These are phyloP conservation scores for Novakomyces olei DNA, from an alignment of 805 yeast genomes.

Conservation along the genomic window DNA sequence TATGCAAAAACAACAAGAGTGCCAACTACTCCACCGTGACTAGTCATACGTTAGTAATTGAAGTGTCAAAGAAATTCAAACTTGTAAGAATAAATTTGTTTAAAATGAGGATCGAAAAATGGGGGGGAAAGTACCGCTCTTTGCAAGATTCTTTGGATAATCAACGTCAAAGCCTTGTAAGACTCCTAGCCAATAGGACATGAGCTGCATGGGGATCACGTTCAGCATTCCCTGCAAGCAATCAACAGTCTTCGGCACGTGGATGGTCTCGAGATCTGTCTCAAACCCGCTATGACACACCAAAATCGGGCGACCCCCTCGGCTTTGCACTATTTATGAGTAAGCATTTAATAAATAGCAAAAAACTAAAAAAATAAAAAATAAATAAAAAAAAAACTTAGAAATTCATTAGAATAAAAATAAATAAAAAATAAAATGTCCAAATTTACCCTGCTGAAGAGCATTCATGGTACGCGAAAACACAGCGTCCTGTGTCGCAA, in stretches of 20 bases:
- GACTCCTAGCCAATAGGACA: slow-evolving; percentile 92
- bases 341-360: too few species aligned
- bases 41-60: too few species aligned
- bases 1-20: too few species aligned
- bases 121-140: slow-evolving; percentile 97
- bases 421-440: too few species aligned
- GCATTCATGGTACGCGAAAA: slow-evolving; percentile 93
- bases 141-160: slow-evolving; percentile 96
- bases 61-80: too few species aligned
- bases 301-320: slow-evolving; percentile 90
- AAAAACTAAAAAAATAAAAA: too few species aligned
- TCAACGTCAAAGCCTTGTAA: slow-evolving; percentile 91
- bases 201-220: slow-evolving; percentile 82
- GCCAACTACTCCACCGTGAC: too few species aligned
- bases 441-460: slow-evolving; percentile 81
- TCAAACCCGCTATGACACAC: slow-evolving; percentile 69
- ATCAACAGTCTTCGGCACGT: slow-evolving; percentile 89
- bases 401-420: too few species aligned
- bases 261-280: slow-evolving; percentile 29
- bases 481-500: slow-evolving; percentile 88
- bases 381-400: too few species aligned
- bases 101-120: too few species aligned
- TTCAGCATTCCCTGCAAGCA: slow-evolving; percentile 92
- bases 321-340: too few species aligned
- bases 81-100: too few species aligned